A percentile compares a stretch with the other conserved stretches of the same genome.
These are phyloP conservation scores for Berberis vulgaris DNA, from an alignment of 164 flowering plant species.

Conservation along the genomic window DNA sequence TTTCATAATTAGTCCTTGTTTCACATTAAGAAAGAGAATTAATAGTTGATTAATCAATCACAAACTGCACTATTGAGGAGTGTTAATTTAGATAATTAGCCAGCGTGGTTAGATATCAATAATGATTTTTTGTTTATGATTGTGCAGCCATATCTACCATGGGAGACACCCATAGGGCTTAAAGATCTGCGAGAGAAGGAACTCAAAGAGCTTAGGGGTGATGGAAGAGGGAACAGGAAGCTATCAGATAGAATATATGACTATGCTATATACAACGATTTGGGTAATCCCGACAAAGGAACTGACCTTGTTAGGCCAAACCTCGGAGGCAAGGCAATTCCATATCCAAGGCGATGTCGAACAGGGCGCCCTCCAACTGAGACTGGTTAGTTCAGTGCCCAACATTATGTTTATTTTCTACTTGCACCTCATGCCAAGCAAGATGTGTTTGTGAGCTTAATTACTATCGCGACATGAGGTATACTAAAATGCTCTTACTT, in stretches of 20 bases:
- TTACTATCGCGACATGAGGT: too few relatives aligned
- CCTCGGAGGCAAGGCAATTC: slow-evolving; percentile 64
- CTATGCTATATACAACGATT: slow-evolving; percentile 75
- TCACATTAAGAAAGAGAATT: too few relatives aligned
- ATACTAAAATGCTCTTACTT: too few relatives aligned
- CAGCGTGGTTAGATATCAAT: not conserved
- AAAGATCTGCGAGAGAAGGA: slow-evolving; percentile 70
- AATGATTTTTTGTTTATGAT: not conserved
- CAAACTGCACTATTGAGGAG: too few relatives aligned
- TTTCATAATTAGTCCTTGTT: too few relatives aligned
- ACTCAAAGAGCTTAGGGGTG: slow-evolving; percentile 67
- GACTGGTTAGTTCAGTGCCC: slow-evolving; percentile 36
- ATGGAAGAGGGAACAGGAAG: slow-evolving; percentile 73
- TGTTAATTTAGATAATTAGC: too few relatives aligned
- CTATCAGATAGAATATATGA: slow-evolving; percentile 72
- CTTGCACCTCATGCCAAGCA: too few relatives aligned
- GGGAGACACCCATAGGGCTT: slow-evolving; percentile 76
- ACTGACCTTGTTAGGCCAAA: slow-evolving; percentile 47
- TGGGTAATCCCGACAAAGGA: slow-evolving; percentile 93
- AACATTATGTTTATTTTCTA: too few relatives aligned
- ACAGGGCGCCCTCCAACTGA: slow-evolving; percentile 78
- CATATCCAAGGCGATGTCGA: slow-evolving; percentile 87
- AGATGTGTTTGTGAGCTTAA: too few relatives aligned
- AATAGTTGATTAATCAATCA: too few relatives aligned
- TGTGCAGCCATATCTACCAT: slow-evolving; percentile 81